Conservation (phyloP, 2,329 filamentous ascomycete species). For the Acephala macrosclerotiorum region DNA sequence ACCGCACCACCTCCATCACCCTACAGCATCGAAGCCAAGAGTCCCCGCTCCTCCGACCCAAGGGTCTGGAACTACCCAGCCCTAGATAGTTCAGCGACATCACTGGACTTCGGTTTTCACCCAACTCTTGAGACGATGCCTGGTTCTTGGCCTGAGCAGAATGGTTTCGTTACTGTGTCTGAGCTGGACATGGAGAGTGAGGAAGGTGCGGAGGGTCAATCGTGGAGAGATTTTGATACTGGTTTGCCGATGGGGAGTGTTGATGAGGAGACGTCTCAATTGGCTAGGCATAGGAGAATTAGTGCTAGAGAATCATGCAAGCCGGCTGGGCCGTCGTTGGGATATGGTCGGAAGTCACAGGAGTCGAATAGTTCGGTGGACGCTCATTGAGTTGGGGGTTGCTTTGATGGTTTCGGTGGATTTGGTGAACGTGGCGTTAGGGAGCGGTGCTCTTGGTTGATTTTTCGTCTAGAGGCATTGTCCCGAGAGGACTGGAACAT, state of each 20-base stretch:
- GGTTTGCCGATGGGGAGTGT: neutral
- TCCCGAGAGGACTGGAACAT: neutral
- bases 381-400: neutral
- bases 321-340: neutral
- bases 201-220: neutral
- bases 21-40: neutral
- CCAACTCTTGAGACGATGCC: constrained; percentile 19
- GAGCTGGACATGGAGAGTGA: neutral
- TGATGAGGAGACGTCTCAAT: neutral
- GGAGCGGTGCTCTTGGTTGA: neutral
- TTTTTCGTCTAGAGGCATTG: neutral
- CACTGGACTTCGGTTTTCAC: constrained; percentile 19
- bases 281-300: neutral
- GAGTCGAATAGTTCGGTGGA: neutral
- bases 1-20: neutral
- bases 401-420: neutral
- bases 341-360: neutral
- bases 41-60: neutral
- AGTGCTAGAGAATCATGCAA: neutral
- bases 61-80: constrained; percentile 13
- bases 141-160: neutral
- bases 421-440: neutral
- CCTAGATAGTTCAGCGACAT: constrained; percentile 23
- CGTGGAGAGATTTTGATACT: neutral
- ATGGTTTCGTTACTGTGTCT: neutral